A percentile compares a stretch with the other conserved stretches of the same genome.
phyloP scores from a whole-genome alignment of 352 stramenopile species.

The Globisporangium paddicum region DNA sequence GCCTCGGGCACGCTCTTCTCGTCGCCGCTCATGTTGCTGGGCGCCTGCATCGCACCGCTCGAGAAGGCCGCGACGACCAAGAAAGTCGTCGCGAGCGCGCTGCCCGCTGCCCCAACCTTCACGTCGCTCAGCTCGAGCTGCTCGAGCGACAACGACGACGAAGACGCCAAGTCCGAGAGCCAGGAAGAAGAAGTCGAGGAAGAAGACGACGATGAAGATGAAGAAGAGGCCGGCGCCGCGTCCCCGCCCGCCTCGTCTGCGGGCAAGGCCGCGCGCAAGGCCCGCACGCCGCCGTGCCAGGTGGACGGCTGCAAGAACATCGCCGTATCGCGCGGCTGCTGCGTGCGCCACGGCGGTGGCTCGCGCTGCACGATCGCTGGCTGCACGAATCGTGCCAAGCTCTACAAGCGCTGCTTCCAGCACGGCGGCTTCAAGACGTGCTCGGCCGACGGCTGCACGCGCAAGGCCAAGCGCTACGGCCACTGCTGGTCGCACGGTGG shows the following conservation, averaged over 20 bases:
- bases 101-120: slow-evolving; percentile 12
- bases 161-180: slow-evolving; percentile 17
- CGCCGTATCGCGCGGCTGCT: slow-evolving; percentile 45
- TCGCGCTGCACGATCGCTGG: slow-evolving; percentile 37
- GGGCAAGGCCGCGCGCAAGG: slow-evolving; percentile 21
- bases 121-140: slow-evolving; percentile 11
- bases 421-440: slow-evolving; percentile 72
- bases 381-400: slow-evolving; percentile 67
- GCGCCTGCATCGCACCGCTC: slow-evolving; percentile 25
- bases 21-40: slow-evolving; percentile 30
- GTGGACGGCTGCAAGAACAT: slow-evolving; percentile 65
- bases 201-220: slow-evolving; percentile 7
- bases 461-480: slow-evolving; percentile 78
- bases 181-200: slow-evolving; percentile 30
- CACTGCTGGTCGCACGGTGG: slow-evolving; percentile 75
- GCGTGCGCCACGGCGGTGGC: slow-evolving; percentile 32
- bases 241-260: not conserved
- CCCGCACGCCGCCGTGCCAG: slow-evolving; percentile 52
- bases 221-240: slow-evolving; percentile 8
- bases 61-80: slow-evolving; percentile 11
- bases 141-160: slow-evolving; percentile 14
- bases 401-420: slow-evolving; percentile 76
- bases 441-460: slow-evolving; percentile 49
- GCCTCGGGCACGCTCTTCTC: slow-evolving; percentile 17
- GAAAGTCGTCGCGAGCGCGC: not conserved